Base-by-base conservation (phyloP, 495 filamentous ascomycete species). In the Neurospora sp. region DNA sequence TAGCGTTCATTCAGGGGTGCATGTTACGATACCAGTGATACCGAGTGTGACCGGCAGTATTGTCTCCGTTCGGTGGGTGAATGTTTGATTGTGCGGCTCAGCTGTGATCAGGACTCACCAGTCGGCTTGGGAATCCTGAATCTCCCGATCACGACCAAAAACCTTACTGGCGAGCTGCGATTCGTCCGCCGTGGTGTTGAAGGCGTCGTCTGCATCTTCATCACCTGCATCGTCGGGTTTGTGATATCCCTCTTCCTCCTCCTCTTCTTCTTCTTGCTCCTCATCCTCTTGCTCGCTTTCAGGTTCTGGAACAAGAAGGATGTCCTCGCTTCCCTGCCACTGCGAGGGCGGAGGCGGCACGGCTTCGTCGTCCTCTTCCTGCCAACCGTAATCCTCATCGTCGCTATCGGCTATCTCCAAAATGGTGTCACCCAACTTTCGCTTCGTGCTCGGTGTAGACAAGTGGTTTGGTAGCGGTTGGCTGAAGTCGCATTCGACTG, bases 271-370 rank as follows among this genome's bases (percentile, higher is more conserved):
- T 37, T 73, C 76, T 35, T 77, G 76, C 10, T 81, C 81, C 14
- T 73, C 73, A 31, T 69, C 75, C 3, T 83, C 81, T 20, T 81
- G 81, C 9, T 80, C 78, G 46, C 76, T 80, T 31, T 73, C 74
- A 1, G 74, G 74, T 37, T 75, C 18, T 35, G 79, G 83, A 14
- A 77, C 76, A 14, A 87, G 80, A 35, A 86, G 74, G 39, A 87
- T 77, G 70, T 87, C 85, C 72, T 87, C 85, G 74, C 85, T 87
- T 38, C 85, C 85, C 76, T 87, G 84, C 85, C 84, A 86, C 74
- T 86, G 85, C 11, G 84, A 84, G 20, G 84, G 84, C 80, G 83
- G 83, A 2, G 75, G 79, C 14, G 84, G 84, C 72, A 85, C 76
- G 38, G 79, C 79, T n/a, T 78, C 79, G 42, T 86, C 83, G 46